These are phyloP conservation scores for Skeletonema grethae DNA, from an alignment of 108 stramenopile species.

Conservation along the genomic window DNA sequence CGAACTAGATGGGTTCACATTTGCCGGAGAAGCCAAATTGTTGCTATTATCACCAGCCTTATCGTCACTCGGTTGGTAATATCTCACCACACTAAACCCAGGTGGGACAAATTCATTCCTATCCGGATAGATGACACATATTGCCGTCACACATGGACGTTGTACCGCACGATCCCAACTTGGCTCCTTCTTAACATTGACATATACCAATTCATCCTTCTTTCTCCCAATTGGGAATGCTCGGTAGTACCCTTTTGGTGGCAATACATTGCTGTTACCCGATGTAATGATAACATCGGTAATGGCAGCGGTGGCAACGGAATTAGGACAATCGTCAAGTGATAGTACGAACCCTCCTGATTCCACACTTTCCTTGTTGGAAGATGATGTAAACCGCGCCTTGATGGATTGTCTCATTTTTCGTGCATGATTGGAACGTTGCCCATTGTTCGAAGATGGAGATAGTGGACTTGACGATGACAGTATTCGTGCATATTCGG, in stretches of 20 bases:
- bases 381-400: constrained; percentile 23
- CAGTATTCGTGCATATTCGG: constrained; percentile 83
- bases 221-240: constrained; percentile 47
- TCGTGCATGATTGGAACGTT: constrained; percentile 6
- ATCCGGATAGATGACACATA: constrained; percentile 82
- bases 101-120: constrained; percentile 87
- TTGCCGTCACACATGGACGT: constrained; percentile 81
- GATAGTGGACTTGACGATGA: constrained; percentile 53
- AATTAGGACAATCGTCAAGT: constrained; percentile 65
- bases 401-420: constrained; percentile 32
- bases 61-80: constrained; percentile 21
- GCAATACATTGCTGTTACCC: constrained; percentile 19
- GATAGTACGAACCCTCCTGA: constrained; percentile 12
- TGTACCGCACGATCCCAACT: constrained; percentile 90
- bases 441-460: constrained; percentile 6
- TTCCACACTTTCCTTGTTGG: constrained; percentile 25
- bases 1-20: constrained; percentile 57
- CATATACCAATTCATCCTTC: constrained; percentile 41
- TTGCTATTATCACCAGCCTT: constrained; percentile 3
- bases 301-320: constrained; percentile 70
- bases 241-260: constrained; percentile 79
- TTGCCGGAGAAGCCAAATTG: constrained; percentile 36
- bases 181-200: constrained; percentile 85
- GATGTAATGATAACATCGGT: constrained; percentile 73
- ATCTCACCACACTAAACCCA: constrained; percentile 79